These are phyloP conservation scores for Wallemia ichthyophaga DNA, from an alignment of 1,284 basidiomycete genomes.

Conservation along the genomic window DNA sequence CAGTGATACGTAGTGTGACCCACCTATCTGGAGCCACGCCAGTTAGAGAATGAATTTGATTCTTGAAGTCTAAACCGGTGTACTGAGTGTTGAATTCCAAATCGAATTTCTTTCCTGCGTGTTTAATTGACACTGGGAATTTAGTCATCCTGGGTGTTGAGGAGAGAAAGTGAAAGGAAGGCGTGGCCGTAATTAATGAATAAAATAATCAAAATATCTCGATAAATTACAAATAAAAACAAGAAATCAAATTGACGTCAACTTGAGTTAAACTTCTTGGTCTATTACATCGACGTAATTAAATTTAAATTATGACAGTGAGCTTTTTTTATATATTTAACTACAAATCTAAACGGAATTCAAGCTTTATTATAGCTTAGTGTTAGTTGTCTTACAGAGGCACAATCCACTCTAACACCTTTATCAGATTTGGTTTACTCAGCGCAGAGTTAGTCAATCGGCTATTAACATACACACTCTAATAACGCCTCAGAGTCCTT, in stretches of 20 bases:
- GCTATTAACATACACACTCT: background rate
- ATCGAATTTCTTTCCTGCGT: conserved; percentile 49
- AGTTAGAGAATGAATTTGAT: conserved; percentile 44
- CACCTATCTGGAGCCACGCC: conserved; percentile 33
- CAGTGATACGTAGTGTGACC: background rate
- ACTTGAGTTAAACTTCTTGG: background rate
- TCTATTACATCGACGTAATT: too few species aligned
- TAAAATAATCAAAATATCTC: background rate
- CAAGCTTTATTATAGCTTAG: background rate
- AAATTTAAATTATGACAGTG: too few species aligned
- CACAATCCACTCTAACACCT: conserved; percentile 7
- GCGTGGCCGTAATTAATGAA: too few species aligned
- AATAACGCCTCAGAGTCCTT: conserved; percentile 22
- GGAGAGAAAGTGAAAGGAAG: background rate
- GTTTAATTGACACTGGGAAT: conserved; percentile 46
- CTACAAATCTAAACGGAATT: too few species aligned
- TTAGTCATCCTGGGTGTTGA: conserved; percentile 9
- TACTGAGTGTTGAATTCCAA: conserved; percentile 31
- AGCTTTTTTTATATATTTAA: background rate
- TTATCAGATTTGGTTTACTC: conserved; percentile 38
- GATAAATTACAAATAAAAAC: too few species aligned
- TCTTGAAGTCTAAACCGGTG: conserved; percentile 45
- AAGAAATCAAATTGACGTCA: background rate
- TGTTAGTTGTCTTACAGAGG: conserved; percentile 23
- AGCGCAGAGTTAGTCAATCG: conserved; percentile 26